Evolutionary conservation across 2,329 filamentous ascomycete genomes (phyloP), one percentile per base, ranked within the genome.

Genomic region (Fusarium musae): DNA sequence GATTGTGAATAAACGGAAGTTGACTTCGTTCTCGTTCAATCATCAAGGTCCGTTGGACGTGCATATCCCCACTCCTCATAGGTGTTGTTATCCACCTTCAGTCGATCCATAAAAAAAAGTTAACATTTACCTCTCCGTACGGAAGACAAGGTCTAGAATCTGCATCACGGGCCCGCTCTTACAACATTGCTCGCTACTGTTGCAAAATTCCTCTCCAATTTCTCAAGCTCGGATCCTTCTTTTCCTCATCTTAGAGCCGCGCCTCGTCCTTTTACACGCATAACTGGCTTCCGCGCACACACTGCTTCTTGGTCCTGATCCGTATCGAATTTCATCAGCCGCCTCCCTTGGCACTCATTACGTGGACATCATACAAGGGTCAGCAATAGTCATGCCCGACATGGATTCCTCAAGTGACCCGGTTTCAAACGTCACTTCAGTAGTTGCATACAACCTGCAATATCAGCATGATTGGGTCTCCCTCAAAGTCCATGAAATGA

Each of bases 401-500:
- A 77, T 77, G 74, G 62, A 72, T 57, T 57, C 32, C 49, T 32
- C 40, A 53, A 66, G 59, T 40, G 56, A 52, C 36, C 60, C 76
- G 13, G 63, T 79, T 32, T 60, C 47, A 46, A 67, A 78, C 54
- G 75, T 85, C 63, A 77, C 82, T 17, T 64, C 75, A 19, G 77
- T 90, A 56, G 90, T 95, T 56, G 84, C 90, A 59, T 88, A 92
- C 80, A 95, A 95, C 80, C 88, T 96, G 53, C 86, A 89, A 75
- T 86, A 93, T 80, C 92, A 95, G 80, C 93, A 96, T 81, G 88
- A 91, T 79, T 96, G 93, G 93, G 89, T 88, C 28, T 80, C 86
- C 28, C 82, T 95, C 50, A 81, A 86, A 54, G 78, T 90, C 26
- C 87, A 92, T 80, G 86, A 82, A 83, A 77, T 66, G 82, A 74